phyloP scores from a whole-genome alignment of 208 protist species.

The Leishmania gerbilli region DNA sequence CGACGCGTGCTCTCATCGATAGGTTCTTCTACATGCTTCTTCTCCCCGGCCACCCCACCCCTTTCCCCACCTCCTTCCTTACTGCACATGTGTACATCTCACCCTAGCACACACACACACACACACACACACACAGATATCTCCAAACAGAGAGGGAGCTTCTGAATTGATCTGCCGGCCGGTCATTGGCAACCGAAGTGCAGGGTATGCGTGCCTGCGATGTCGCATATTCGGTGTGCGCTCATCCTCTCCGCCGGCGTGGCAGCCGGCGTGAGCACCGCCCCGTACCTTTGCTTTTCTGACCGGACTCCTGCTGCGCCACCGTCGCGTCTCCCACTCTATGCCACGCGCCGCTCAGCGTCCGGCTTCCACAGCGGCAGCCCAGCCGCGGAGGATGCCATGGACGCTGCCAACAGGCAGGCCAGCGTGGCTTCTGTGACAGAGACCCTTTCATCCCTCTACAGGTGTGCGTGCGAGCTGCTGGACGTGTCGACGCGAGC shows the following conservation, averaged over 20 bases:
- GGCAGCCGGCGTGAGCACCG: slow-evolving; percentile 14
- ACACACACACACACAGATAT: not conserved
- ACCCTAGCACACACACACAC: not conserved
- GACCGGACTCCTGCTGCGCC: not conserved
- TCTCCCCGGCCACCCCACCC: not conserved
- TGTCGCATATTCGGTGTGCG: slow-evolving; percentile 11
- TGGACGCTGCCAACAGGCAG: not conserved
- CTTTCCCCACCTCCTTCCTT: not conserved
- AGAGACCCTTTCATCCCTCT: not conserved
- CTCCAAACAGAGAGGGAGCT: not conserved
- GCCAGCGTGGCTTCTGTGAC: not conserved
- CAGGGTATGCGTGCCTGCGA: not conserved
- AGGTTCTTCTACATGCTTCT: not conserved
- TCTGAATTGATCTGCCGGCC: not conserved
- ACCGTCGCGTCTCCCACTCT: not conserved
- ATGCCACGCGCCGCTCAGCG: not conserved
- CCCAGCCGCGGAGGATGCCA: not conserved
- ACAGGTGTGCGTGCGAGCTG: not conserved
- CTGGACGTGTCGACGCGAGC: not conserved
- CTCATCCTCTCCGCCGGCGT: slow-evolving; percentile 4
- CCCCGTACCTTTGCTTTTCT: slow-evolving; percentile 1
- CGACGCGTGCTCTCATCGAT: not conserved
- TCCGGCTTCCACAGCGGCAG: not conserved
- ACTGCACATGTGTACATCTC: not conserved
- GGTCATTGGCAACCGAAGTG: not conserved